Evolutionary conservation across 2,329 filamentous ascomycete species (phyloP), one percentile per base, ranked within the genome.

Genomic region (Fusarium robinianum): DNA sequence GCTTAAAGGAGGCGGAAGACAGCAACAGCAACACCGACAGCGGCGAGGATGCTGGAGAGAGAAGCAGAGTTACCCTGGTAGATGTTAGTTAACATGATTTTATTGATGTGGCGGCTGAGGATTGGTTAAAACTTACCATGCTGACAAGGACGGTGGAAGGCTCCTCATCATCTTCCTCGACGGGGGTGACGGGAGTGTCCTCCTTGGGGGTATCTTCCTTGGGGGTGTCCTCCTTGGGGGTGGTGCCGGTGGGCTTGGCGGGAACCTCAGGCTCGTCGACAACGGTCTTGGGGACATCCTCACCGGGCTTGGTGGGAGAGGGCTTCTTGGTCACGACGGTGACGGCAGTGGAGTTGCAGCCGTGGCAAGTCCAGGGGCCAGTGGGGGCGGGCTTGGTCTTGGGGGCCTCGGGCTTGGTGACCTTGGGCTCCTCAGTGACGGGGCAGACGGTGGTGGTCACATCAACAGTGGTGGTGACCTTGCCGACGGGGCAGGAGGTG

Each of bases 401-500:
- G 17, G 15, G 30, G 25, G 17, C 19, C 23, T 32, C 27, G 24
- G 23, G 19, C 22, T 27, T 18, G 23, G 29, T 27, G 25, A 40
- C 36, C 21, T 25, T 40, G 18, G 18, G 27, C 26, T 15, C 19
- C 18, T 35, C 17, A 14, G 32, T 22, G 16, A 22, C 32, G 12
- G 41, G 33, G 31, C 31, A 41, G 37, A 40, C 15, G 16, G 43
- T 43, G 22, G 39, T 42, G 38, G 31, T 42, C 30, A 35, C 31
- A n/a, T n/a, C n/a, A n/a, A n/a, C n/a, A n/a, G n/a, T n/a, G 19
- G 58, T 65, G 38, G 56, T 63, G 22, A 62, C 49, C 14, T 46
- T 46, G 31, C 62, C 62, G 29, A 60, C 41, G 19, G 60, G 60
- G 57, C 64, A 66, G 53, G 61, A 49, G 30, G 63, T 51, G 5